A percentile compares a stretch with the other conserved stretches of the same genome.
These are phyloP conservation scores for Globisporangium carolinianum DNA, from an alignment of 352 stramenopile genomes.

Conservation along the genomic window DNA sequence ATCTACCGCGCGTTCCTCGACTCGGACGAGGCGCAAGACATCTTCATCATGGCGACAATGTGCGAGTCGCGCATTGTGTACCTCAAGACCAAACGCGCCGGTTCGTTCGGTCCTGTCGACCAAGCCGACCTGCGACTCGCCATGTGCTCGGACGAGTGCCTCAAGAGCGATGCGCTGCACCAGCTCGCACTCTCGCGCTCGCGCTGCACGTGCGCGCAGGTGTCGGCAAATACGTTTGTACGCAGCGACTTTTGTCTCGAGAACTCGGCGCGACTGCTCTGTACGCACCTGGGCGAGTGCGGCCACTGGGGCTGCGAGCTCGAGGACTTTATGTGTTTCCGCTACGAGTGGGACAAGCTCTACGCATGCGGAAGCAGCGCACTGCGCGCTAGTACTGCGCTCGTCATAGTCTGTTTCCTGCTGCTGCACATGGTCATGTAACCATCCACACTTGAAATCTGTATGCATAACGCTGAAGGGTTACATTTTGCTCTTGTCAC, in stretches of 20 bases:
- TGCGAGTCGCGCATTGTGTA: slow-evolving; percentile 75
- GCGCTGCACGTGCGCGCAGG: slow-evolving; percentile 73
- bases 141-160: slow-evolving; percentile 86
- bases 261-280: slow-evolving; percentile 78
- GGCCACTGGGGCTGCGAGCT: slow-evolving; percentile 82
- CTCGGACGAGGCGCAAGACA: slow-evolving; percentile 51
- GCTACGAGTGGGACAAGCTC: slow-evolving; percentile 81
- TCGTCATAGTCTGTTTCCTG: slow-evolving; percentile 15
- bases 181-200: slow-evolving; percentile 64
- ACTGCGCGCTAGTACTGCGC: slow-evolving; percentile 3
- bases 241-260: slow-evolving; percentile 73
- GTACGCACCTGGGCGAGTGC: slow-evolving; percentile 81
- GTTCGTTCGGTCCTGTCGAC: slow-evolving; percentile 47
- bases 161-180: slow-evolving; percentile 73
- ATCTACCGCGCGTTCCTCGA: slow-evolving; percentile 49
- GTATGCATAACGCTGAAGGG: not conserved
- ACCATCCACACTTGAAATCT: slow-evolving; percentile 2
- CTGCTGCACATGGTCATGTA: slow-evolving; percentile 15
- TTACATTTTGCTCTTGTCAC: slow-evolving; percentile 5
- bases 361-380: slow-evolving; percentile 38
- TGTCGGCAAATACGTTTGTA: slow-evolving; percentile 67
- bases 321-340: slow-evolving; percentile 88
- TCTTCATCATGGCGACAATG: slow-evolving; percentile 63
- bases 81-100: slow-evolving; percentile 50
- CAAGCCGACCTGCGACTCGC: slow-evolving; percentile 60